Evolutionary conservation across 176 grass and related monocot genomes (phyloP).

Genomic region (Raddia guianensis): DNA sequence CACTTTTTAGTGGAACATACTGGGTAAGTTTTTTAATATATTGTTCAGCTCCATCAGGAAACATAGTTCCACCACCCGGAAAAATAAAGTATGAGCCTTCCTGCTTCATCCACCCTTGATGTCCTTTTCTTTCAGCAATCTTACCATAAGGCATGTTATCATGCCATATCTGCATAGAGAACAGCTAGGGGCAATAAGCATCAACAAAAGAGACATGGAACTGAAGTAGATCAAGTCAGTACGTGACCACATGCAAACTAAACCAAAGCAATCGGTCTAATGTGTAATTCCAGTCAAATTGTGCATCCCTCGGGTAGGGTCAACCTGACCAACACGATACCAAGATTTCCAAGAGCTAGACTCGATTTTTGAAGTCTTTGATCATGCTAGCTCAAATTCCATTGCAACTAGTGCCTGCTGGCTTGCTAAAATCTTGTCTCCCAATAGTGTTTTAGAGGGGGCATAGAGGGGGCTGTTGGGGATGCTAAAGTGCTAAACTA

Average conservation of each 20-base stretch:
- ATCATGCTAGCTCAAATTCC: neutral
- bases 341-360: neutral
- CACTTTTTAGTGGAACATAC: slow-evolving; percentile 68
- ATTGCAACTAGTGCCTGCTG: neutral
- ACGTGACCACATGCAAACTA: neutral
- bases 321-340: neutral
- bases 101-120: slow-evolving; percentile 94
- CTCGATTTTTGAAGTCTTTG: slow-evolving; percentile 10
- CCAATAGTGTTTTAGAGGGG: neutral
- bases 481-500: neutral
- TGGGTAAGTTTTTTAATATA: slow-evolving; percentile 75
- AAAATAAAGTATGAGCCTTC: slow-evolving; percentile 83
- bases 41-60: slow-evolving; percentile 81
- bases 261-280: neutral
- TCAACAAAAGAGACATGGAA: neutral
- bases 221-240: neutral
- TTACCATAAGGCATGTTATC: slow-evolving; percentile 97
- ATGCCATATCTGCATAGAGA: slow-evolving; percentile 79
- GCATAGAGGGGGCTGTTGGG: no score
- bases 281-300: neutral
- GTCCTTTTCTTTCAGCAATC: slow-evolving; percentile 95
- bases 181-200: slow-evolving; percentile 10
- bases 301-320: slow-evolving; percentile 3
- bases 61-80: slow-evolving; percentile 94
- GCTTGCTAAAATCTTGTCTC: slow-evolving; percentile 15